These are phyloP conservation scores for Starmera amethionina DNA, from an alignment of 805 yeast species.

Conservation along the genomic window DNA sequence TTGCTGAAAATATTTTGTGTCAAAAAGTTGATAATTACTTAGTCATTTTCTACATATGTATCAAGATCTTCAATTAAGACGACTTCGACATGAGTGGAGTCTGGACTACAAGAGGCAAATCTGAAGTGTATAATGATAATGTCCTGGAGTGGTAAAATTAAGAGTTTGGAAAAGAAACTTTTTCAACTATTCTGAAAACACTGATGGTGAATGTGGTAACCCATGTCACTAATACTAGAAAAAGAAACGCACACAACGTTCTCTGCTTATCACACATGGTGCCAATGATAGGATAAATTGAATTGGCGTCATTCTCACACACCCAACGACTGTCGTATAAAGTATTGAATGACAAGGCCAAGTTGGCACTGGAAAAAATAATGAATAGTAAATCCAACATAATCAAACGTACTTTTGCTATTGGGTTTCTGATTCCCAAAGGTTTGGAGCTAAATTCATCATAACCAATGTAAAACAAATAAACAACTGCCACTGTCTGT, in stretches of 20 bases:
- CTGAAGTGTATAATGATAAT: too few species aligned
- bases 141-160: background rate
- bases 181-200: slow-evolving; percentile 71
- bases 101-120: too few species aligned
- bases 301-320: slow-evolving; percentile 27
- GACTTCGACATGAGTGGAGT: too few species aligned
- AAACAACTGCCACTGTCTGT: slow-evolving; percentile 67
- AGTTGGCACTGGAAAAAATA: slow-evolving; percentile 80
- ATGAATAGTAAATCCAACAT: slow-evolving; percentile 80
- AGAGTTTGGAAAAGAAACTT: slow-evolving; percentile 26
- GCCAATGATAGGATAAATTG: slow-evolving; percentile 24
- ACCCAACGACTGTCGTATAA: slow-evolving; percentile 79
- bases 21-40: too few species aligned
- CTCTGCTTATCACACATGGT: slow-evolving; percentile 71
- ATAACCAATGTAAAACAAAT: slow-evolving; percentile 70
- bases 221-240: slow-evolving; percentile 72
- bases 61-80: too few species aligned
- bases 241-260: slow-evolving; percentile 69
- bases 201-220: slow-evolving; percentile 77
- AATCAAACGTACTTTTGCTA: slow-evolving; percentile 71
- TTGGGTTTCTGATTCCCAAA: slow-evolving; percentile 77
- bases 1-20: too few species aligned
- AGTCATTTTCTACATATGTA: too few species aligned
- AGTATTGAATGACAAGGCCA: slow-evolving; percentile 79
- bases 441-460: slow-evolving; percentile 94